A percentile compares a stretch with the other conserved stretches of the same genome.
These are phyloP conservation scores for Cokeromyces recurvatus DNA, from an alignment of 371 early-diverging fungal genomes.

Conservation along the genomic window DNA sequence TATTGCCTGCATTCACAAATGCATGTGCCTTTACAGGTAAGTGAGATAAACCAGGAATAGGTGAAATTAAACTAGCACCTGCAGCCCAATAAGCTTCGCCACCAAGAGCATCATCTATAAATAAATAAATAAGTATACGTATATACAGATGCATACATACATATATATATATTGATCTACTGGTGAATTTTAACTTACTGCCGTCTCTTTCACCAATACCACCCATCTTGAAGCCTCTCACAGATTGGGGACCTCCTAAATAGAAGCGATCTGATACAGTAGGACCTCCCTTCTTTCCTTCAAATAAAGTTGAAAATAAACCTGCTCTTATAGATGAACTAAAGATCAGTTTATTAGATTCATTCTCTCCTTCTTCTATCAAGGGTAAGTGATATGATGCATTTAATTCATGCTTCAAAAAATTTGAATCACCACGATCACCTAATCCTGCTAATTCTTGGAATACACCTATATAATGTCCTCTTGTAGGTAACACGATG, in stretches of 20 bases:
- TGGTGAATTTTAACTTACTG: slow-evolving; percentile 43
- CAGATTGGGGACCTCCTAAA: slow-evolving; percentile 80
- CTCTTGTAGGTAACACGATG: slow-evolving; percentile 66
- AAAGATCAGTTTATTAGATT: slow-evolving; percentile 30
- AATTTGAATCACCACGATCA: slow-evolving; percentile 76
- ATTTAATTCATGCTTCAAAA: slow-evolving; percentile 69
- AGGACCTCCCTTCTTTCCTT: slow-evolving; percentile 19
- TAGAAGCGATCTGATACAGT: slow-evolving; percentile 77
- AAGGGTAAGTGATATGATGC: slow-evolving; percentile 36
- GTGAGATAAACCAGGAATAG: slow-evolving; percentile 64
- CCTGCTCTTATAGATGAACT: slow-evolving; percentile 47
- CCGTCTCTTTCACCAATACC: slow-evolving; percentile 87
- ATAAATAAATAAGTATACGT: background rate
- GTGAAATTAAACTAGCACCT: slow-evolving; percentile 76
- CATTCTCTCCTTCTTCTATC: background rate
- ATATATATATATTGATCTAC: too few species aligned
- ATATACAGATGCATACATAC: too few species aligned
- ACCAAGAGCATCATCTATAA: slow-evolving; percentile 77
- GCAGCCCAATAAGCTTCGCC: slow-evolving; percentile 82
- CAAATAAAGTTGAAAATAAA: slow-evolving; percentile 47
- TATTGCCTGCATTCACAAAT: slow-evolving; percentile 84
- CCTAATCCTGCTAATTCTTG: slow-evolving; percentile 53
- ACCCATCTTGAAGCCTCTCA: slow-evolving; percentile 83
- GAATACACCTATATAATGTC: slow-evolving; percentile 54
- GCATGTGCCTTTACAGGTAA: slow-evolving; percentile 76